A percentile compares a stretch with the other conserved stretches of the same genome.
phyloP scores from a whole-genome alignment of 768 basidiomycete genomes.

The Leccinum longicurvipes region DNA sequence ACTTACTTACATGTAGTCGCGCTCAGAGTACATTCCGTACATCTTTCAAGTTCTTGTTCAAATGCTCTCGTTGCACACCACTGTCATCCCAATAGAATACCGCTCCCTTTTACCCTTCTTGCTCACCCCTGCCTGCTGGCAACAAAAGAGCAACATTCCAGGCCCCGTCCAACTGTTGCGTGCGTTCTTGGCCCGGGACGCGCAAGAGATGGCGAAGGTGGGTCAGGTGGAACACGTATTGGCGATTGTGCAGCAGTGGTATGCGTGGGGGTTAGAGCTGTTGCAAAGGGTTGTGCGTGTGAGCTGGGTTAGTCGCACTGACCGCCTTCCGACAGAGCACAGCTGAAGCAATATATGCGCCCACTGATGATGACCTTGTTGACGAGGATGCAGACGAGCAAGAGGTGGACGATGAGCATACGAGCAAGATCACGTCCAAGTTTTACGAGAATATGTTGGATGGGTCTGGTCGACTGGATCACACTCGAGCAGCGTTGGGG shows the following conservation, averaged over 20 bases:
- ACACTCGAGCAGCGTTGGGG: too few relatives aligned
- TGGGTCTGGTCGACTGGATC: too few relatives aligned
- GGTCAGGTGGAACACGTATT: constrained; percentile 77
- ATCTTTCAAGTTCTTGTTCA: constrained; percentile 96
- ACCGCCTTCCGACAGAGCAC: constrained; percentile 38
- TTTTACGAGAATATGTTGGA: too few relatives aligned
- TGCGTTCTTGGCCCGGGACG: constrained; percentile 76
- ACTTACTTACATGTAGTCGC: neutral
- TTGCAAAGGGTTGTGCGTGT: constrained; percentile 57
- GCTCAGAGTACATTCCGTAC: constrained; percentile 87
- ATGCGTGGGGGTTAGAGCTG: constrained; percentile 89
- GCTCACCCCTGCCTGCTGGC: constrained; percentile 84
- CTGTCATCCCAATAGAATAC: constrained; percentile 71
- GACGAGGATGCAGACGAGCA: constrained; percentile 81
- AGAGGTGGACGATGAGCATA: too few relatives aligned
- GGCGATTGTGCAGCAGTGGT: constrained; percentile 85
- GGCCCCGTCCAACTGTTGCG: constrained; percentile 88
- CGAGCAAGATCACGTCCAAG: too few relatives aligned
- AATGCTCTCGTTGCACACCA: constrained; percentile 80
- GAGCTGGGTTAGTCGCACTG: neutral
- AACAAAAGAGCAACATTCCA: constrained; percentile 91
- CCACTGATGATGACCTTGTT: constrained; percentile 74
- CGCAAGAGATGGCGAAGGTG: constrained; percentile 57
- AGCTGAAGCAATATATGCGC: constrained; percentile 71
- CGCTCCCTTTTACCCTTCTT: constrained; percentile 76